phyloP scores from a whole-genome alignment of 2,329 filamentous ascomycete species.

The Periconia sp. region DNA sequence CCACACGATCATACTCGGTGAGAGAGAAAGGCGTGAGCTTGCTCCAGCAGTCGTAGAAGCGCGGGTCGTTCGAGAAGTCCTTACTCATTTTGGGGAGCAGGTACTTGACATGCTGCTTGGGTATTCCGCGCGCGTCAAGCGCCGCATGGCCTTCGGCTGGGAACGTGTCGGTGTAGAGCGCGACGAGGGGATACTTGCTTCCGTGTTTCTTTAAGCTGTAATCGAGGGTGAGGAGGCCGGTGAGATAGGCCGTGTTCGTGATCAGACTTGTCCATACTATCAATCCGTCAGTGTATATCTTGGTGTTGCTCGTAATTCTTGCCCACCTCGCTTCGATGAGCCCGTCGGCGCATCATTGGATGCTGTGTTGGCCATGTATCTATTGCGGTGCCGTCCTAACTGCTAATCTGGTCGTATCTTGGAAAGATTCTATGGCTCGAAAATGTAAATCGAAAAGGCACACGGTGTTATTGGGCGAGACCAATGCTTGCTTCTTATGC shows the following conservation, averaged over 20 bases:
- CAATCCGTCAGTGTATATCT: conserved; percentile 2
- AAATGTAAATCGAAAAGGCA: too few relatives aligned
- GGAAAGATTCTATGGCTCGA: too few relatives aligned
- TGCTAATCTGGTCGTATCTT: too few relatives aligned
- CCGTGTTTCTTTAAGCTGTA: conserved; percentile 71
- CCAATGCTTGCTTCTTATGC: too few relatives aligned
- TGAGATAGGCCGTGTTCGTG: conserved; percentile 81
- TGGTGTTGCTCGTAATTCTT: too few relatives aligned
- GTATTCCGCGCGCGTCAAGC: conserved; percentile 72
- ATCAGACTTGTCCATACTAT: conserved; percentile 87
- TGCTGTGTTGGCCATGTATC: too few relatives aligned
- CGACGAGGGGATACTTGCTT: conserved; percentile 79
- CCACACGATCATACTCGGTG: conserved; percentile 76
- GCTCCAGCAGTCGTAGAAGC: conserved; percentile 90
- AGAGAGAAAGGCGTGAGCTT: conserved; percentile 83
- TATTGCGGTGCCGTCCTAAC: too few relatives aligned
- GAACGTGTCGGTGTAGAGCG: conserved; percentile 81
- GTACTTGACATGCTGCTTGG: conserved; percentile 72
- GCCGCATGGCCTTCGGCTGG: conserved; percentile 71
- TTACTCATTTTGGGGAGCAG: conserved; percentile 70
- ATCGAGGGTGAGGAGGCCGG: conserved; percentile 81
- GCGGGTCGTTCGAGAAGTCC: conserved; percentile 77
- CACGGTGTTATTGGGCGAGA: too few relatives aligned
- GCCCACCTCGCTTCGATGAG: conserved; percentile 46
- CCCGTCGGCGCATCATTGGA: conserved; percentile 27